These are phyloP conservation scores for Euphorbia tirucalli DNA, from an alignment of 345 rosid species.

Conservation along the genomic window DNA sequence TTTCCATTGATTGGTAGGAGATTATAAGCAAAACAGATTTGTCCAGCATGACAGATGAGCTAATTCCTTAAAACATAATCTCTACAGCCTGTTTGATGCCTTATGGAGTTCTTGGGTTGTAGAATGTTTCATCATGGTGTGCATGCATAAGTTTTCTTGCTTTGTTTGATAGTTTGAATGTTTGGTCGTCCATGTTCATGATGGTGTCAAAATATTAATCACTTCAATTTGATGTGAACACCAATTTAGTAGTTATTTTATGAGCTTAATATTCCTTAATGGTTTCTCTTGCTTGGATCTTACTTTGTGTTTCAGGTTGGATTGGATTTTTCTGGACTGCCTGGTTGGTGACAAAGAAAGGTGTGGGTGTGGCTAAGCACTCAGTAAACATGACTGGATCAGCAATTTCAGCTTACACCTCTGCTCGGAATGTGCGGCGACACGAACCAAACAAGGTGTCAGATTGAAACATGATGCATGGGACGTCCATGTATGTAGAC, in stretches of 20 bases:
- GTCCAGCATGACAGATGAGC: neutral
- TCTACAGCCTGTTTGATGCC: neutral
- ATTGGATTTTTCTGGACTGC: conserved; percentile 65
- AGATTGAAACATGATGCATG: conserved; percentile 16
- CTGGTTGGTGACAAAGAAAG: conserved; percentile 68
- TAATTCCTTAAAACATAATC: neutral
- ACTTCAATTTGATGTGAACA: neutral
- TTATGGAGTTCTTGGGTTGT: neutral
- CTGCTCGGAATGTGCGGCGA: conserved; percentile 27
- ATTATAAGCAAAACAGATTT: neutral
- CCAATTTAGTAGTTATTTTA: neutral
- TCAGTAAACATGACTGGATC: conserved; percentile 55
- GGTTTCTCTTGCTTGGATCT: neutral
- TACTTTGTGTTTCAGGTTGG: conserved; percentile 65
- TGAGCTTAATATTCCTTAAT: neutral
- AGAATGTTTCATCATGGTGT: neutral
- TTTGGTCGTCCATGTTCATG: neutral
- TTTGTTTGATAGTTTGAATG: neutral
- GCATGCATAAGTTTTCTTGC: neutral
- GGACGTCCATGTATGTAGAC: neutral
- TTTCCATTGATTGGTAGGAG: neutral
- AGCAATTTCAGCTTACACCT: conserved; percentile 51
- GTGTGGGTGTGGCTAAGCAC: conserved; percentile 56
- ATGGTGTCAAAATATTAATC: neutral
- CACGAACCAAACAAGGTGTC: conserved; percentile 19